phyloP scores from a whole-genome alignment of 257 asterid genomes.

The Misopates orontium region DNA sequence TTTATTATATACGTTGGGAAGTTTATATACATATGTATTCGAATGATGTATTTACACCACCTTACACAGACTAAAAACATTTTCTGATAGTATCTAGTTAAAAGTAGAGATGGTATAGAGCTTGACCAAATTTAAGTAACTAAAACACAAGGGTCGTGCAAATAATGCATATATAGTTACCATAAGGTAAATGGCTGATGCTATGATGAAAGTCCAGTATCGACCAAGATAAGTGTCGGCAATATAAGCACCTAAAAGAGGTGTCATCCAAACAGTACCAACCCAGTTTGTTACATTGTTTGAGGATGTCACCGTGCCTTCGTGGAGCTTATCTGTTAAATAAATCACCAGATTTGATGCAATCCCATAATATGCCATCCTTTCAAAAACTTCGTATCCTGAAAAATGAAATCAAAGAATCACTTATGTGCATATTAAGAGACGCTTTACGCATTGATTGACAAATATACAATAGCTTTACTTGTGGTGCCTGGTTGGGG shows the following conservation, averaged over 20 bases:
- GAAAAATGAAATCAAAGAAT: not conserved
- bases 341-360: constrained; percentile 70
- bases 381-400: constrained; percentile 74
- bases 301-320: constrained; percentile 76
- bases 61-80: no score
- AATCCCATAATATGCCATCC: constrained; percentile 81
- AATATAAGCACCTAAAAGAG: constrained; percentile 71
- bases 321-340: constrained; percentile 53
- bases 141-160: not conserved
- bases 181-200: constrained; percentile 55
- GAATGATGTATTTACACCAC: no score
- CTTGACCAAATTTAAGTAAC: constrained; percentile 2
- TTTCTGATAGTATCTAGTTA: no score
- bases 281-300: constrained; percentile 77
- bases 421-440: no score
- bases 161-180: constrained; percentile 25
- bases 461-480: no score
- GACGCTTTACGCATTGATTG: no score
- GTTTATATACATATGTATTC: no score
- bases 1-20: no score
- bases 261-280: constrained; percentile 84
- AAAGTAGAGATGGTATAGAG: not conserved
- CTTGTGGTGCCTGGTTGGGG: no score
- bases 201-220: constrained; percentile 66
- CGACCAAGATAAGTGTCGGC: constrained; percentile 77